Evolutionary conservation across 805 yeast genomes (phyloP).

Genomic region (Starmerella kuoi): DNA sequence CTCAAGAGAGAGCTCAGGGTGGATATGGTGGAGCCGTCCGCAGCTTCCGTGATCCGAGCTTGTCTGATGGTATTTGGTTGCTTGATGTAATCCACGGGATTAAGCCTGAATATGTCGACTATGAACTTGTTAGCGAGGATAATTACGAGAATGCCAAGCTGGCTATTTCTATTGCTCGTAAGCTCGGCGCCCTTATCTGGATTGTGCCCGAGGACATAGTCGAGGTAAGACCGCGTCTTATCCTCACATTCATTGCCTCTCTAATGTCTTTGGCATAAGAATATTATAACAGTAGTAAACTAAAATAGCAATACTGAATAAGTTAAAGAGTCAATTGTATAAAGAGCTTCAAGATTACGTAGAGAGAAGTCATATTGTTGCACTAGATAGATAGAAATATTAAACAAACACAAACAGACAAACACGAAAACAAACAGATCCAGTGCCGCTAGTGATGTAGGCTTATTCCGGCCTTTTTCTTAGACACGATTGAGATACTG

Average conservation of each 20-base stretch:
- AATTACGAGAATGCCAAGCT: constrained; percentile 87
- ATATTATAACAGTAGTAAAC: neutral
- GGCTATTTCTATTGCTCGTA: constrained; percentile 97
- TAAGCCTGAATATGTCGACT: constrained; percentile 96
- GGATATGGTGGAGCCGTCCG: constrained; percentile 81
- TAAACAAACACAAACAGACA: too few species aligned
- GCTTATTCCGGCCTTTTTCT: too few species aligned
- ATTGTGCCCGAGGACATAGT: constrained; percentile 98
- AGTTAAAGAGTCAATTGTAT: too few species aligned
- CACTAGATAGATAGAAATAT: too few species aligned
- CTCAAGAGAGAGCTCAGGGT: constrained; percentile 55
- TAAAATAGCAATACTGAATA: neutral
- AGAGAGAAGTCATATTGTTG: too few species aligned
- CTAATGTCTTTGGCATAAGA: constrained; percentile 53
- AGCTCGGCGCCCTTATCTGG: constrained; percentile 95
- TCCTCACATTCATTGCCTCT: constrained; percentile 88
- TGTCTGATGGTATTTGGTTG: constrained; percentile 68
- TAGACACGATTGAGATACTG: too few species aligned
- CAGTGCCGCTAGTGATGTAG: too few species aligned
- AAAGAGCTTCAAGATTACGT: too few species aligned
- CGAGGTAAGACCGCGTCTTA: constrained; percentile 88
- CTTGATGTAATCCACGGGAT: constrained; percentile 84
- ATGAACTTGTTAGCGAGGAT: constrained; percentile 81
- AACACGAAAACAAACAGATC: too few species aligned
- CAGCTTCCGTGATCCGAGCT: constrained; percentile 70